Base-by-base conservation (phyloP, 805 yeast species). In the Starmerella roubikii region DNA sequence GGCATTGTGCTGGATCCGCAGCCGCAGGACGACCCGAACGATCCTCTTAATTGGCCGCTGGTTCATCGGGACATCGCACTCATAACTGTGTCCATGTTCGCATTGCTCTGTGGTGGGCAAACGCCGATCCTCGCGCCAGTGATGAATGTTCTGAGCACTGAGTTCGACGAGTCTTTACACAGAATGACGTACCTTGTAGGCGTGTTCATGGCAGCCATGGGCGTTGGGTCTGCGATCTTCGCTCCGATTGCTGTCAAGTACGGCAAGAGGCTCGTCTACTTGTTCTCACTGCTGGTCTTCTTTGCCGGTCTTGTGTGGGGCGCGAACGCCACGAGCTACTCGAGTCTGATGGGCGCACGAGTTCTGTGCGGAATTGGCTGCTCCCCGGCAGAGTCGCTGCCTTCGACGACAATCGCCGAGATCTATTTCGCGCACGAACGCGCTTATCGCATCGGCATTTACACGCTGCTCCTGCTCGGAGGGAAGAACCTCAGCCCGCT, bases 21-120 rank as follows among this genome's bases (percentile, higher is more conserved):
- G 52, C 81, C 81, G 4, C 72, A 69, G 28, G 71, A 73, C 47
- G 61, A 68, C 45, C 76, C 77, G 4, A 73, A 75, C 48, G 81
- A 74, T 46, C 81, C 81, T 2, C 59, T 74, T 30, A 75, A 74
- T 49, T 73, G 80, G 81, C 77, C 79, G 1, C 49, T 64, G 7
- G 70, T 76, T 72, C 61, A 71, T 30, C 59, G 77, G 22, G 79
- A 74, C 44, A 42, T 71, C 34, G 71, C 77, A 7, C 56, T 74
- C 30, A 46, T 64, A 10, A 67, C 67, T 15, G 64, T 74, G 25
- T 78, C 78, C 4, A 65, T 70, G 47, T 76, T 69, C 44, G 69
- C 73, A 11, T 69, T 74, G 47, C 57, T 74, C 10, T 73, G 74
- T 4, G 80, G 79, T 23, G 79, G 80, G 24, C 75, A 70, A 54